These are phyloP conservation scores for Colletotrichum caudatum DNA, from an alignment of 2,329 filamentous ascomycete species.

Conservation along the genomic window DNA sequence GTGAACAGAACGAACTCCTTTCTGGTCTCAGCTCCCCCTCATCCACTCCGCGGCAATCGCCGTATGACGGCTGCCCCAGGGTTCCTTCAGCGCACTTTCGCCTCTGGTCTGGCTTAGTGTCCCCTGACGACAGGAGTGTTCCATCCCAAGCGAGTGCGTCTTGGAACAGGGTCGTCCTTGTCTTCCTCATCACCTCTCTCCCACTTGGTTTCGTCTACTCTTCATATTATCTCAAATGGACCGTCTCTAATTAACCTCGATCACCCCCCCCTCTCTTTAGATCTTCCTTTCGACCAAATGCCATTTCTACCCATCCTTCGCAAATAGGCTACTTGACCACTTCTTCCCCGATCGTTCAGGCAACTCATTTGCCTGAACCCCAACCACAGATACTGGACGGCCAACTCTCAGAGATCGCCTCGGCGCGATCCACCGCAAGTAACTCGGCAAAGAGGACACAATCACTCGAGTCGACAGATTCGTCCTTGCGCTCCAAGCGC, in stretches of 20 bases:
- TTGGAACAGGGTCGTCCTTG: constrained; percentile 19
- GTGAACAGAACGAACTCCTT: constrained; percentile 2
- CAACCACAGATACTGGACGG: constrained; percentile 56
- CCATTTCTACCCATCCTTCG: constrained; percentile 70
- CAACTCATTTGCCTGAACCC: constrained; percentile 62
- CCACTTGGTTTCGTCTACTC: constrained; percentile 28
- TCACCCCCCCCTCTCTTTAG: constrained; percentile 27
- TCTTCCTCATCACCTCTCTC: constrained; percentile 36
- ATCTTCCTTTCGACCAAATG: constrained; percentile 52
- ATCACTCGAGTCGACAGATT: constrained; percentile 48
- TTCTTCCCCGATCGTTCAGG: constrained; percentile 75
- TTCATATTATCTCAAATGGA: constrained; percentile 14
- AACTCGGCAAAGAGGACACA: constrained; percentile 51
- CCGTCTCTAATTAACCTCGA: constrained; percentile 36
- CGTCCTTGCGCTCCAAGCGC: constrained; percentile 47
- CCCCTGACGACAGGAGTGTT: constrained; percentile 17
- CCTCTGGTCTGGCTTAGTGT: constrained; percentile 1
- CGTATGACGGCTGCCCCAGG: constrained; percentile 37
- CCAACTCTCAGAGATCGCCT: constrained; percentile 45
- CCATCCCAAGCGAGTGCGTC: constrained; percentile 25
- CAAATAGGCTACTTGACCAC: constrained; percentile 76
- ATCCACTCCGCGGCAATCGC: constrained; percentile 40
- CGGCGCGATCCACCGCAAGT: constrained; percentile 52
- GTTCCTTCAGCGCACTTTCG: constrained; percentile 26
- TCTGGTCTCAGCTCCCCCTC: constrained; percentile 37